phyloP scores from a whole-genome alignment of 257 asterid genomes.

The Mentha longifolia region DNA sequence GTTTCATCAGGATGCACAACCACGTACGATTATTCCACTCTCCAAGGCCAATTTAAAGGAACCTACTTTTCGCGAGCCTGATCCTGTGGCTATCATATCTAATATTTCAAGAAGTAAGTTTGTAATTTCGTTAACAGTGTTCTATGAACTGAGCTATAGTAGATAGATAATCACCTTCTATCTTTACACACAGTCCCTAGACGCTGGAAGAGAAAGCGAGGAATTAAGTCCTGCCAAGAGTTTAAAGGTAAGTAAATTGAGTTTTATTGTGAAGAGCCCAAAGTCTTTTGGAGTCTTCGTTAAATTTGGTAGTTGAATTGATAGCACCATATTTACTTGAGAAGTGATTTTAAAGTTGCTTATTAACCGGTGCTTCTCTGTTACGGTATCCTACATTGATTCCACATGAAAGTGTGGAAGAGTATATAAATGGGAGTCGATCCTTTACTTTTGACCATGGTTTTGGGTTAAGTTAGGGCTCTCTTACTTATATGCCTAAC shows the following conservation, averaged over 20 bases:
- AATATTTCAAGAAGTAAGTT: constrained; percentile 70
- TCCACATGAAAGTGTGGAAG: no score
- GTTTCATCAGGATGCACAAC: constrained; percentile 81
- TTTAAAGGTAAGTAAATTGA: constrained; percentile 75
- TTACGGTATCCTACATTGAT: no score
- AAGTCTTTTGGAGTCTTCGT: constrained; percentile 1
- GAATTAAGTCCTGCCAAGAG: constrained; percentile 69
- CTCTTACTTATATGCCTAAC: no score
- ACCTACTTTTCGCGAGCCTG: constrained; percentile 75
- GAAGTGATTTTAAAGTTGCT: constrained; percentile 24
- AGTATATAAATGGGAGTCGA: no score
- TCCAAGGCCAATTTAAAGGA: constrained; percentile 96
- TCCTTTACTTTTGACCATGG: no score
- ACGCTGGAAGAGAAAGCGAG: constrained; percentile 80
- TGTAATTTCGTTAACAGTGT: constrained; percentile 25
- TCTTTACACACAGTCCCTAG: constrained; percentile 73
- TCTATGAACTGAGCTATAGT: constrained; percentile 24
- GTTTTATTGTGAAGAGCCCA: constrained; percentile 37
- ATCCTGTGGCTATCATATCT: constrained; percentile 71
- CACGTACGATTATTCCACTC: constrained; percentile 75
- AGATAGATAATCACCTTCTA: constrained; percentile 45
- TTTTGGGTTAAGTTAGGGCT: no score
- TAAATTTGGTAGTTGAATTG: constrained; percentile 7
- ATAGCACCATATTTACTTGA: constrained; percentile 12
- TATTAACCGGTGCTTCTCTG: constrained; percentile 4